A percentile compares a stretch with the other conserved stretches of the same genome.
These are phyloP conservation scores for Rhodotorula sp. DNA, from an alignment of 1,284 basidiomycete genomes.

Conservation along the genomic window DNA sequence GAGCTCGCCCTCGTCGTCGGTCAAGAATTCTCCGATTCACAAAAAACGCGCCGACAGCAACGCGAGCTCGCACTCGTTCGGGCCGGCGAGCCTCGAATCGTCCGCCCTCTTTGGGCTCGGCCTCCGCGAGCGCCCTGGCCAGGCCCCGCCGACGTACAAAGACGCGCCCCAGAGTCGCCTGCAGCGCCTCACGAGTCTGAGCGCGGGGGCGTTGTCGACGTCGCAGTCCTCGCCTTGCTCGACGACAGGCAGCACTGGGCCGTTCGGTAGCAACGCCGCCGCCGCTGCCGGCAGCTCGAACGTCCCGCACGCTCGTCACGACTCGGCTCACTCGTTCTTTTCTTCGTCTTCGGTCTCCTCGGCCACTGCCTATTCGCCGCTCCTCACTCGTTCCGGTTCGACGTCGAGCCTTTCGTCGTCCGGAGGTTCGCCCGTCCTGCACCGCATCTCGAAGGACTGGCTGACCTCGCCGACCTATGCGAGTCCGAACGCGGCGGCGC, in stretches of 20 bases:
- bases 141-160: constrained; percentile 35
- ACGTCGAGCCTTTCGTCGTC: constrained; percentile 30
- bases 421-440: constrained; percentile 23
- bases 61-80: not conserved
- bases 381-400: constrained; percentile 19
- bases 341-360: constrained; percentile 28
- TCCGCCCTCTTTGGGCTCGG: constrained; percentile 31
- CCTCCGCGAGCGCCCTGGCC: constrained; percentile 26
- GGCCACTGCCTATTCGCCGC: constrained; percentile 8
- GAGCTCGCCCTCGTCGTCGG: constrained; percentile 15
- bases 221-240: constrained; percentile 7
- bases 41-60: not conserved
- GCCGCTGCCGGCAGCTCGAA: not conserved
- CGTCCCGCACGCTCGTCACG: constrained; percentile 8
- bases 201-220: not conserved
- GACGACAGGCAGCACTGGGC: not conserved
- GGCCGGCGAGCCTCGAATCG: not conserved
- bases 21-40: constrained; percentile 10
- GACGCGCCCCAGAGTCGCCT: constrained; percentile 34
- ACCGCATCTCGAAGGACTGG: constrained; percentile 34
- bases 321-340: constrained; percentile 18
- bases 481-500: not conserved
- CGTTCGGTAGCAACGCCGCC: not conserved
- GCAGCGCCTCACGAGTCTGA: constrained; percentile 25
- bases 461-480: constrained; percentile 3